Conservation (phyloP, 2,329 filamentous ascomycete genomes). For the Xylariomycetidae sp. region DNA sequence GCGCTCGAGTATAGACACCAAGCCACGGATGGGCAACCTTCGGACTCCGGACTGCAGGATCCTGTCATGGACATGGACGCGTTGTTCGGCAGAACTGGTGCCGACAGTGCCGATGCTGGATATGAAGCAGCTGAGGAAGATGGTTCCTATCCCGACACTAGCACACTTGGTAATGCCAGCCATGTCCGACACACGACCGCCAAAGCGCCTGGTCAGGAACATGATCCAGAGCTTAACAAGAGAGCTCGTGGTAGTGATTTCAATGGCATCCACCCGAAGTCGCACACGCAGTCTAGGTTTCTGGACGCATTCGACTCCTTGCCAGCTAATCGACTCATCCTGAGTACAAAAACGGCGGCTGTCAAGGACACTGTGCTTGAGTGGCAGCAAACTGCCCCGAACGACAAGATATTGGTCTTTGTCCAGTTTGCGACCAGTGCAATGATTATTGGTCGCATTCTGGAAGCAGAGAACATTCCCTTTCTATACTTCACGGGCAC, state of each 20-base stretch:
- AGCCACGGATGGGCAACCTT: neutral
- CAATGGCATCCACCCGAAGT: neutral
- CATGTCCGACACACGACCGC: neutral
- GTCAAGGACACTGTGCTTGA: constrained; percentile 7
- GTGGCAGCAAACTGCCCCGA: constrained; percentile 7
- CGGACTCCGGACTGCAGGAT: too few relatives aligned
- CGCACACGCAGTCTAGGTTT: constrained; percentile 4
- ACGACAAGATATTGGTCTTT: constrained; percentile 13
- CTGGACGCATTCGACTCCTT: constrained; percentile 4
- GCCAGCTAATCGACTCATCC: constrained; percentile 1
- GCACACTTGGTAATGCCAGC: neutral
- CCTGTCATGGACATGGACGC: neutral
- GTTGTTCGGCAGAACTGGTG: neutral
- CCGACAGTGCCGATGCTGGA: neutral
- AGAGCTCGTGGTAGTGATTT: neutral
- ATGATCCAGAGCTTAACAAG: neutral
- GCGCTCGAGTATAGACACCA: neutral
- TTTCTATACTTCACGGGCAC: constrained; percentile 35
- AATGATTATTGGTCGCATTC: constrained; percentile 30
- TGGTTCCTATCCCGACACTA: too few relatives aligned
- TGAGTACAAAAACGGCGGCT: constrained; percentile 10
- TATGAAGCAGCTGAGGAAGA: neutral
- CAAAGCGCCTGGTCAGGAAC: neutral
- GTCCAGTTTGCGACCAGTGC: constrained; percentile 19
- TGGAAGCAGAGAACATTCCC: constrained; percentile 19